Evolutionary conservation across 768 basidiomycete species (phyloP).

Genomic region (Amanita inopinata): DNA sequence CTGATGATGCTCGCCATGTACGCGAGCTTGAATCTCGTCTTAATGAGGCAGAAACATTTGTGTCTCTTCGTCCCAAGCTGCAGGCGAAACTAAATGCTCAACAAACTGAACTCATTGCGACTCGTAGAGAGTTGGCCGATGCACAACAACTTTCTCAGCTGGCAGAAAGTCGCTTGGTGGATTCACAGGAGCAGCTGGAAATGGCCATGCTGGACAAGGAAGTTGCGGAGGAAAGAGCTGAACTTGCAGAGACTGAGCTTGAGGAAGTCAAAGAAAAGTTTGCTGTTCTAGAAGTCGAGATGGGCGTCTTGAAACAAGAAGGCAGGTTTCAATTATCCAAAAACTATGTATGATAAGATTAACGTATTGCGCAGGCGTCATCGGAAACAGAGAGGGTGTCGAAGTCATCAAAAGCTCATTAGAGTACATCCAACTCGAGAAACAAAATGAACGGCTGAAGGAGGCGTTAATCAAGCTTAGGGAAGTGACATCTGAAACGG

Average conservation of each 20-base stretch:
- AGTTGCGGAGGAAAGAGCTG: slow-evolving; percentile 88
- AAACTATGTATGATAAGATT: neutral
- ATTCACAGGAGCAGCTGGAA: slow-evolving; percentile 85
- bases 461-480: slow-evolving; percentile 89
- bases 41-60: slow-evolving; percentile 75
- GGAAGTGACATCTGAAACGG: slow-evolving; percentile 81
- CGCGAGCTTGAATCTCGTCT: slow-evolving; percentile 81
- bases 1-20: slow-evolving; percentile 78
- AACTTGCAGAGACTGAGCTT: slow-evolving; percentile 66
- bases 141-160: slow-evolving; percentile 64
- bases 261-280: slow-evolving; percentile 72
- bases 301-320: slow-evolving; percentile 65
- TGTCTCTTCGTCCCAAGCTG: slow-evolving; percentile 79
- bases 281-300: slow-evolving; percentile 75
- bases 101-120: slow-evolving; percentile 69
- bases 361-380: slow-evolving; percentile 12
- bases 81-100: slow-evolving; percentile 79
- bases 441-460: slow-evolving; percentile 91
- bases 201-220: slow-evolving; percentile 95
- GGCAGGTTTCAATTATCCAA: slow-evolving; percentile 16
- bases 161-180: slow-evolving; percentile 59
- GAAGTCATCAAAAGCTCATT: slow-evolving; percentile 44
- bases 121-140: slow-evolving; percentile 71
- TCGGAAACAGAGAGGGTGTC: slow-evolving; percentile 16
- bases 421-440: slow-evolving; percentile 82